These are phyloP conservation scores for Hylodesmum podocarpum DNA, from an alignment of 306 rosid genomes.

Conservation along the genomic window DNA sequence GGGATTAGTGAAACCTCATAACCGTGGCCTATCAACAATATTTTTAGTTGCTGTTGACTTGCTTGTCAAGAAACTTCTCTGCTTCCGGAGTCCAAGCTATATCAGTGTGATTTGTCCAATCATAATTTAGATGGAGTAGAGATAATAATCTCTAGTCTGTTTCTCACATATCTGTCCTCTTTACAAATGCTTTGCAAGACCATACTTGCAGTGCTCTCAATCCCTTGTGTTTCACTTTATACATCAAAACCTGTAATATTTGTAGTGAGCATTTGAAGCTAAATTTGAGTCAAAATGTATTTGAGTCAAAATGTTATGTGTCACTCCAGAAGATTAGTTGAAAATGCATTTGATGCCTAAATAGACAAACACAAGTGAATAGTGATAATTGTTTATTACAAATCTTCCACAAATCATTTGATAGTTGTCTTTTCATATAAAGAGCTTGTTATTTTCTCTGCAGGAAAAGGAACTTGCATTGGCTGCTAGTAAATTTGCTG, in stretches of 20 bases:
- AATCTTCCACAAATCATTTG: not conserved
- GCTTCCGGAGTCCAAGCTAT: not conserved
- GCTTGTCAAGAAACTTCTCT: not conserved
- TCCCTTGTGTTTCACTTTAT: not conserved
- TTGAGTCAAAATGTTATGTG: not conserved
- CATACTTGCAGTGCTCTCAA: not conserved
- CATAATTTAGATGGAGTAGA: not conserved
- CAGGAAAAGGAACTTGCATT: slow-evolving; percentile 75
- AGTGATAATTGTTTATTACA: not conserved
- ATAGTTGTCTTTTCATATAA: not conserved
- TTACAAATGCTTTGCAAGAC: not conserved
- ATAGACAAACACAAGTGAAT: not conserved
- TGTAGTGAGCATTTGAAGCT: not conserved
- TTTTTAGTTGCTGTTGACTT: not conserved
- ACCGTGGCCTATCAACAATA: not conserved
- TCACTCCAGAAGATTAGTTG: not conserved
- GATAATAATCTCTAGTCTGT: not conserved
- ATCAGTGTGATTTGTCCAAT: not conserved
- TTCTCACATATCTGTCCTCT: not conserved
- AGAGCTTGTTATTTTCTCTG: slow-evolving; percentile 20
- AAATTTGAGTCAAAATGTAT: not conserved
- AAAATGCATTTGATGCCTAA: slow-evolving; percentile 11
- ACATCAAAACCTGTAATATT: not conserved
- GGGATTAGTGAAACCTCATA: not conserved
- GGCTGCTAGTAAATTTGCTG: slow-evolving; percentile 68